Base-by-base conservation (phyloP, 2,329 filamentous ascomycete genomes). In the Stemphylium vesicarium region DNA sequence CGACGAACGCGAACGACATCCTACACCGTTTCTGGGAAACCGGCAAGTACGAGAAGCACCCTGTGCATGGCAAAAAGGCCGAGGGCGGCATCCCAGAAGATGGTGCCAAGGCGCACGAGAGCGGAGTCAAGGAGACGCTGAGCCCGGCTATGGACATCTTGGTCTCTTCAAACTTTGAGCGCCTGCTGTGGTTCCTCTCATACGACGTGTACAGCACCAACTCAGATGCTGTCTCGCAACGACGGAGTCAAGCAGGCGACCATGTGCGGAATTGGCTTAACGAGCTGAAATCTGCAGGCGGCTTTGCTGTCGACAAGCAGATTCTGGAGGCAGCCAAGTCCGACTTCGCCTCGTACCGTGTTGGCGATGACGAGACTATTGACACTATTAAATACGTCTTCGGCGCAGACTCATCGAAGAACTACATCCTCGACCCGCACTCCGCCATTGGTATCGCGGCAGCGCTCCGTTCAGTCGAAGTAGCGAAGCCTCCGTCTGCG, bases 141-240 rank as follows among this genome's bases (percentile, higher is more conserved):
- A 92, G 89, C 65, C 95, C 95, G 0, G 95, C 95, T 40, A 98
- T 99, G 95, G 95, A 99, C 75, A 98, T 98, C 63, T 82, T 98
- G 3, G 93, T 98, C 11, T 94, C 90, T 20, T 95, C 90, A 75
- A 99, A 99, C 81, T 98, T 99, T 73, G 95, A 99, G 82, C 87
- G 95, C 29, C 82, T 99, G 4, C 83, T 99, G 10, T 98, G 94
- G 94, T 97, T 91, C 81, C 81, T 98, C 24, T 89, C 92, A 1
- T 91, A 91, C 78, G 66, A 72, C 32, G 72, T 75, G 3, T 75
- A 74, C 60, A 74, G 66, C 65, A 68, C 72, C 32, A 75, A 76
- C 49, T 75, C 77, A 15, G 65, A 70, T 18, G 65, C 71, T 12
- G 72, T 78, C 5, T 77, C 79, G 7, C 74, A 80, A 56, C 74